Percentiles rank a stretch among this genome's conserved stretches.
phyloP scores from a whole-genome alignment of 139 green algal genomes.

The Coelastrella sp. region DNA sequence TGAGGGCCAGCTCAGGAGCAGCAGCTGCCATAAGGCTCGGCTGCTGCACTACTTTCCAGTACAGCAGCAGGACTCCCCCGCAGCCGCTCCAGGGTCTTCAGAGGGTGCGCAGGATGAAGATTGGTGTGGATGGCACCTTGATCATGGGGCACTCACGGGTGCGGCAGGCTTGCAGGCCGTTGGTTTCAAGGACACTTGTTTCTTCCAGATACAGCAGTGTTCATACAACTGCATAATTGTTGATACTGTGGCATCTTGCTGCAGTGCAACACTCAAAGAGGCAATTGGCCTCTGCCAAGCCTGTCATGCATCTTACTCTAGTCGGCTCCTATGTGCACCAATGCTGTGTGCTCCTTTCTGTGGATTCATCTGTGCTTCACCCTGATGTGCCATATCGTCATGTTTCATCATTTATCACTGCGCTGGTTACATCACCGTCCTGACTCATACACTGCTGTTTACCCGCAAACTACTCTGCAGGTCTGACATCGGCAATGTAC shows the following conservation, averaged over 20 bases:
- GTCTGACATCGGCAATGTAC: slow-evolving; percentile 80
- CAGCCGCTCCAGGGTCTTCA: no score
- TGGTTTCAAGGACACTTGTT: background rate
- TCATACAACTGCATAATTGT: background rate
- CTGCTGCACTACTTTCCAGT: slow-evolving; percentile 54
- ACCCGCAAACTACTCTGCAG: slow-evolving; percentile 40
- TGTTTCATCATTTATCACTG: background rate
- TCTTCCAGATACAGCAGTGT: background rate
- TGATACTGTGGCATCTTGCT: background rate
- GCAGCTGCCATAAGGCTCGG: no score
- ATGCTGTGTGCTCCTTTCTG: no score
- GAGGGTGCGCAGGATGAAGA: background rate
- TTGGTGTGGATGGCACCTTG: slow-evolving; percentile 89
- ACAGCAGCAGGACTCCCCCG: background rate
- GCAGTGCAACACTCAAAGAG: background rate
- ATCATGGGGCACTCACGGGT: slow-evolving; percentile 84
- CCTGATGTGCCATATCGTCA: no score
- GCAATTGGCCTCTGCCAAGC: background rate
- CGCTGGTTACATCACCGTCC: background rate
- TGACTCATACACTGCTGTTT: background rate
- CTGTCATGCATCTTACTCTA: slow-evolving; percentile 64
- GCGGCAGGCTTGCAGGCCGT: background rate
- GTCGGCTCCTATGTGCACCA: slow-evolving; percentile 9
- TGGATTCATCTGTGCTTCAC: no score
- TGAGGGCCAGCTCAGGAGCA: background rate